Evolutionary conservation across 2,329 filamentous ascomycete species (phyloP), one percentile per base, ranked within the genome.

Genomic region (Aspergillus calidoustus): DNA sequence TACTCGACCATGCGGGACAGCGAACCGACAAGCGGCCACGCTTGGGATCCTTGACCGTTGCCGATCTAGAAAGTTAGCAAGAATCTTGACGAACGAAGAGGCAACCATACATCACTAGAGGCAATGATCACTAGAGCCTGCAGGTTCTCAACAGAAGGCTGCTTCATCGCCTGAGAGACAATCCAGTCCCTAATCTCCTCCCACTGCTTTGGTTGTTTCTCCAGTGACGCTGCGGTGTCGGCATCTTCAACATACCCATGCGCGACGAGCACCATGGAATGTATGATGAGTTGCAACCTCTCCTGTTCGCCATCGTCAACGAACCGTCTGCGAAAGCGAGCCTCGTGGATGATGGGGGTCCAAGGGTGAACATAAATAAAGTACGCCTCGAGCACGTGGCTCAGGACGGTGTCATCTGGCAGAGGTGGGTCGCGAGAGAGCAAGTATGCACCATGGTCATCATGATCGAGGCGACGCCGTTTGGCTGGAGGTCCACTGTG

Each of bases 331-430:
- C 70, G 69, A 25, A 76, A 71, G 1, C 71, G 62, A n/a, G 66
- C 69, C 54, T 75, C 69, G 55, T 78, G 76, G 7, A 79, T 56
- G 15, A 80, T 77, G 1, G 76, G 77, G 7, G 78, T 78, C 74
- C 77, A 81, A 8, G 78, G 79, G 44, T 81, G 78, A 5, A 80
- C 72, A n/a, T 71, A 57, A 6, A 67, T 65, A 60, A 80, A 80
- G 60, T 80, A 77, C 4, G 73, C 72, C 4, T 80, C 69, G 1
- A 80, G 67, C 13, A 77, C 71, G 5, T 72, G 69, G 4, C 74
- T 59, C 6, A 66, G 65, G 4, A 76, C 61, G 2, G 68, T 17
- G 9, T 71, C 57, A 8, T 53, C 53, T 5, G 61, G 49, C 41
- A 60, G 3, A 22, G 57, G 28, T 56, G 59, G 48, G 19, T 38